Percentiles rank a stretch among this genome's conserved stretches.
phyloP scores from a whole-genome alignment of 139 green algal genomes.

The Chlamydomonas sphaeroides region DNA sequence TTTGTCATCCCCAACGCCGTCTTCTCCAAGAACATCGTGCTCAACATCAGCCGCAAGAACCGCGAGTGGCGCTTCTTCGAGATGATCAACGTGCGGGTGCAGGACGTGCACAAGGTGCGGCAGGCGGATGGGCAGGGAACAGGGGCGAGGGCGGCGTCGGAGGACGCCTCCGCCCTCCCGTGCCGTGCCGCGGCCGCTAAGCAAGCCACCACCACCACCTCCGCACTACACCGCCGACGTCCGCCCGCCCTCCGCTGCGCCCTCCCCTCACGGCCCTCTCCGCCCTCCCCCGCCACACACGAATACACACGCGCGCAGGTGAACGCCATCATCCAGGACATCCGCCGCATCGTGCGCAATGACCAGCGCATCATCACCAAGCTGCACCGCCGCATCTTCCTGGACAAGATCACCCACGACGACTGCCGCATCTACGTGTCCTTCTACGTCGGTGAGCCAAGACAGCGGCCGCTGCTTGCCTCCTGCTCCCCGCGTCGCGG shows the following conservation, averaged over 20 bases:
- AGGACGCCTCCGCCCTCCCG: too few species aligned
- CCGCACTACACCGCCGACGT: not conserved
- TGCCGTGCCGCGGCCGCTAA: too few species aligned
- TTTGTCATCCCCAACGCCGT: conserved; percentile 79
- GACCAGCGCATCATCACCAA: conserved; percentile 90
- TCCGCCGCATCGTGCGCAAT: conserved; percentile 81
- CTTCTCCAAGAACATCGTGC: conserved; percentile 90
- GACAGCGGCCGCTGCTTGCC: too few species aligned
- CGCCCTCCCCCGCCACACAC: not conserved
- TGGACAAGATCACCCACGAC: conserved; percentile 85
- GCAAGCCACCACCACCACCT: not conserved
- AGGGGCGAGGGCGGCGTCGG: not conserved
- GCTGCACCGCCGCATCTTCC: conserved; percentile 89
- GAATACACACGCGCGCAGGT: too few species aligned
- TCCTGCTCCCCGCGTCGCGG: too few species aligned
- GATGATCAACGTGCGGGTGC: conserved; percentile 70
- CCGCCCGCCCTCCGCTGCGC: not conserved
- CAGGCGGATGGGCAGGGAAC: too few species aligned
- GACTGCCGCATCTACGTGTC: conserved; percentile 73
- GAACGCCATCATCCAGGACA: conserved; percentile 70
- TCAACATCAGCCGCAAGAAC: conserved; percentile 90
- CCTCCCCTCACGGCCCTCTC: not conserved
- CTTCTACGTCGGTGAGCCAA: conserved; percentile 34
- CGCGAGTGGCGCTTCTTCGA: conserved; percentile 92
- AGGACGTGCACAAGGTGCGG: conserved; percentile 73